phyloP scores from a whole-genome alignment of 306 rosid species.

The Alnus glutinosa region DNA sequence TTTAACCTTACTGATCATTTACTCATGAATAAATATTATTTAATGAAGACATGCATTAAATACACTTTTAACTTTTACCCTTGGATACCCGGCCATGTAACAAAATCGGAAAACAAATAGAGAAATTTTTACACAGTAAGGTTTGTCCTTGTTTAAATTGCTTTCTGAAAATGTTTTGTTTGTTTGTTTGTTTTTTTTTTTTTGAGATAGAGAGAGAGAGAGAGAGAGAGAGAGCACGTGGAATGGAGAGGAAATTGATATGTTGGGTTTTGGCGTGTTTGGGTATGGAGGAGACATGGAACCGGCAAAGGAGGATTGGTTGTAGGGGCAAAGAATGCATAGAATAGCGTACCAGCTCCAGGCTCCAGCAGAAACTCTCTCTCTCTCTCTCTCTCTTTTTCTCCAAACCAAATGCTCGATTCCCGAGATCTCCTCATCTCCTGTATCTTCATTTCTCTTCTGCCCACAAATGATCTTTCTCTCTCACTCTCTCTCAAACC shows the following conservation, averaged over 20 bases:
- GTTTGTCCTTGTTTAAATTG: not conserved
- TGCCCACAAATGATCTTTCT: constrained; percentile 33
- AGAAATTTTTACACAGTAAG: not conserved
- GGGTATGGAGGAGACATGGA: constrained; percentile 60
- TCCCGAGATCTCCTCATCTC: constrained; percentile 18
- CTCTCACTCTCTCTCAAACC: constrained; percentile 14
- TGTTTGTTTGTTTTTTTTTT: not conserved
- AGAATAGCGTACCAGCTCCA: constrained; percentile 50
- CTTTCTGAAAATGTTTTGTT: not conserved
- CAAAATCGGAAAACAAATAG: not conserved
- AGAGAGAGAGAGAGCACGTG: constrained; percentile 16
- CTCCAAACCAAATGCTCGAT: constrained; percentile 21
- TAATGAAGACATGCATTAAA: not conserved
- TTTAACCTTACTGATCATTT: too few relatives aligned
- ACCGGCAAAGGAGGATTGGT: constrained; percentile 74
- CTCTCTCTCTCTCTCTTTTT: not conserved
- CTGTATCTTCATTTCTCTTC: constrained; percentile 6
- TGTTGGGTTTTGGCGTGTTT: constrained; percentile 48
- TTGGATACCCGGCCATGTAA: not conserved
- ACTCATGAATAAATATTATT: too few relatives aligned
- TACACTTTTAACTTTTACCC: not conserved
- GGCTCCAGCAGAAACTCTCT: not conserved
- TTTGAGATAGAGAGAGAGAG: not conserved
- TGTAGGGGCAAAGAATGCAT: constrained; percentile 47
- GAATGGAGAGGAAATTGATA: constrained; percentile 28